These are phyloP conservation scores for Venturia aucupariae DNA, from an alignment of 2,329 filamentous ascomycete genomes.

Conservation along the genomic window DNA sequence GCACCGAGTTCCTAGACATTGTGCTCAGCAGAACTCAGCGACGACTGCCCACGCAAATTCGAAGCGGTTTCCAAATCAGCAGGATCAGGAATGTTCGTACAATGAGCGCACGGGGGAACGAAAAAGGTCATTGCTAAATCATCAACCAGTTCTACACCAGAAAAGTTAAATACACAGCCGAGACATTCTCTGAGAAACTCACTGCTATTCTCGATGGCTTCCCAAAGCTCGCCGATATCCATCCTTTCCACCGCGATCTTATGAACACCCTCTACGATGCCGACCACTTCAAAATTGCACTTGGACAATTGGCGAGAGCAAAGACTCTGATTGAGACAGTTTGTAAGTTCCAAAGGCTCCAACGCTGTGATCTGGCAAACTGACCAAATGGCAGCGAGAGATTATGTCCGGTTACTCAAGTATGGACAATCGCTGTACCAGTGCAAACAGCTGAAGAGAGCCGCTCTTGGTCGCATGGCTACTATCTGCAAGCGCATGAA, in stretches of 20 bases:
- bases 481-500: constrained; percentile 92
- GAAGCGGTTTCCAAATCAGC: constrained; percentile 90
- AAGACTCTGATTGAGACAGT: constrained; percentile 97
- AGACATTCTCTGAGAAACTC: constrained; percentile 94
- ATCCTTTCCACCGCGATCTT: constrained; percentile 84
- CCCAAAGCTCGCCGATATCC: constrained; percentile 84
- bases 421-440: constrained; percentile 96
- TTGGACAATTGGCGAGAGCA: constrained; percentile 90
- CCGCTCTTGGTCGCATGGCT: constrained; percentile 94
- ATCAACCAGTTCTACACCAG: constrained; percentile 78
- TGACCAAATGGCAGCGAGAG: constrained; percentile 48
- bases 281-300: constrained; percentile 83
- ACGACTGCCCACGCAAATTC: constrained; percentile 88
- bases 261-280: constrained; percentile 98
- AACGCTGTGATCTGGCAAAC: neutral
- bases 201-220: constrained; percentile 85
- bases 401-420: constrained; percentile 93
- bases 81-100: constrained; percentile 58
- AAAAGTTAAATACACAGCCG: constrained; percentile 96
- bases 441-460: constrained; percentile 97
- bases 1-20: constrained; percentile 95
- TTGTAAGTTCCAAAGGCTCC: neutral
- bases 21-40: constrained; percentile 89
- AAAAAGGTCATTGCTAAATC: neutral
- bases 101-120: neutral